A percentile compares a stretch with the other conserved stretches of the same genome.
Conservation (phyloP, 345 rosid genomes). For the Bruguiera parviflora region DNA sequence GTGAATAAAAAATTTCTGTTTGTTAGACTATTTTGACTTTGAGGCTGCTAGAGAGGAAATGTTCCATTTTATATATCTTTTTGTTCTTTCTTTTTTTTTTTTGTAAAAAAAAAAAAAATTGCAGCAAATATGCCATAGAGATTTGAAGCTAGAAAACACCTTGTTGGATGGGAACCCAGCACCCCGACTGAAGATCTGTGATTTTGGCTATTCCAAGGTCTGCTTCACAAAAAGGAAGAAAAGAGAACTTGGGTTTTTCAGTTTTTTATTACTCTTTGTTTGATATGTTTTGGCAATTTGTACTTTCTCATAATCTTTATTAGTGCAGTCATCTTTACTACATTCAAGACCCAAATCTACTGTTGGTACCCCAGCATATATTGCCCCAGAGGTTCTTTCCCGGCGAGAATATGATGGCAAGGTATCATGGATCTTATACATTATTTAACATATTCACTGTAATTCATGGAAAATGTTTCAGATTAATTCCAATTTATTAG, state of each 20-base stretch:
- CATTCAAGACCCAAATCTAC: conserved; percentile 95
- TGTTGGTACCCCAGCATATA: conserved; percentile 91
- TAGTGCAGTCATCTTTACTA: conserved; percentile 63
- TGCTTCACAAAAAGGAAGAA: background rate
- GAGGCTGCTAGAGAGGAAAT: no score
- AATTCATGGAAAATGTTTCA: no score
- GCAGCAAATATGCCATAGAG: conserved; percentile 97
- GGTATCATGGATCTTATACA: conserved; percentile 27
- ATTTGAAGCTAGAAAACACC: conserved; percentile 87
- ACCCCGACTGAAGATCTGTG: conserved; percentile 88
- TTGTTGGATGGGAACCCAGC: conserved; percentile 90
- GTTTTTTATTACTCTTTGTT: no score
- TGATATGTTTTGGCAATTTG: no score
- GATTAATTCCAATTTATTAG: no score
- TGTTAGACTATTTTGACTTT: background rate
- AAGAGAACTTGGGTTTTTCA: no score
- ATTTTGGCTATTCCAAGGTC: conserved; percentile 95
- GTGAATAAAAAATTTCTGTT: conserved; percentile 30
- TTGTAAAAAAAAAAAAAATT: background rate
- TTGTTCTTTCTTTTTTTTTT: background rate
- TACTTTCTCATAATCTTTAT: no score
- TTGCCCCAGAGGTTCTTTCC: conserved; percentile 89
- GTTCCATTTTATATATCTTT: no score
- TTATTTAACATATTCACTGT: background rate
- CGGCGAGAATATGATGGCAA: conserved; percentile 82